Evolutionary conservation across 1,284 basidiomycete species (phyloP), one percentile per base, ranked within the genome.

Genomic region (Testicularia cyperi): DNA sequence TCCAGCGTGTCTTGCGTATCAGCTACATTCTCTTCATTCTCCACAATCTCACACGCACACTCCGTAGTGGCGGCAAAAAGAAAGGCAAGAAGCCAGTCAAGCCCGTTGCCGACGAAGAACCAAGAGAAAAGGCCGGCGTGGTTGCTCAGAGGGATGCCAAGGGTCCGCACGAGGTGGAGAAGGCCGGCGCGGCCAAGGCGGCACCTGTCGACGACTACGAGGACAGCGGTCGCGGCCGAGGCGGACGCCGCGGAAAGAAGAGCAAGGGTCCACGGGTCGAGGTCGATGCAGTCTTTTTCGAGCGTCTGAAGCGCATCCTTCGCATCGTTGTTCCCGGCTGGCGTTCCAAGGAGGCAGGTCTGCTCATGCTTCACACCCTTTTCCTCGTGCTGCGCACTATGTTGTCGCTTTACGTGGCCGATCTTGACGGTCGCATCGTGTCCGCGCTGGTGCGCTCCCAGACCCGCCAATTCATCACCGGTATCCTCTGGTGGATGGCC

Each of bases 351-450:
- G 92, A 96, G 77, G 88, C 90, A 0, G 80, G 88, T 31, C 83
- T 97, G 46, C 82, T 98, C 6, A 79, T 87, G 42, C 86, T 90
- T 79, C 92, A 97, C 75, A 88, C 91, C 5, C 84, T 85, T 69
- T 83, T 97, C 60, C 82, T 98, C 41, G 82, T 97, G 14, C 86
- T 90, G 54, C 80, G 92, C 53, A 97, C 92, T 2, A 86, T 89
- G 9, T 86, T 97, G 40, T 91, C 88, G 19, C 81, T 98, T n/a
- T 96, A 96, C 72, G 91, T 98, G 36, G 92, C 94, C 7, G 85
- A 89, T 38, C 81, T 97, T 37, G 94, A 97, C 72, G 92, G 92
- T 76, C 85, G 86, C 22, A 75, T 98, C 65, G 94, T 98, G 0
- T 90, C 91, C 2, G 90, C 90, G 15, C 83, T 97, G 7, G 94